phyloP scores from a whole-genome alignment of 768 basidiomycete species.

The Hirschioporus abietinus region DNA sequence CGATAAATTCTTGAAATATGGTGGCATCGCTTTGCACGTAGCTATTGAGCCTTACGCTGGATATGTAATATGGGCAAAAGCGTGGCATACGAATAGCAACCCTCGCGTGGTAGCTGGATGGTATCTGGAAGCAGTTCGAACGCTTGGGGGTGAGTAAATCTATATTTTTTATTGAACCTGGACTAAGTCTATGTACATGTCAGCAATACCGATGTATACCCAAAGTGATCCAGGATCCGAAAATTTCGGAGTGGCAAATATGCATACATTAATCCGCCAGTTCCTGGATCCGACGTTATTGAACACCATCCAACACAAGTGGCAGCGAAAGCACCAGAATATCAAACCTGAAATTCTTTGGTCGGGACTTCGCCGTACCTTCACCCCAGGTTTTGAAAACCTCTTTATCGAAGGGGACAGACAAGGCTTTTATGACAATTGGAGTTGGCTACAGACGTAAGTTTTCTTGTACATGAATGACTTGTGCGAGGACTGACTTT shows the following conservation, averaged over 20 bases:
- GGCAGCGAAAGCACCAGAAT: constrained; percentile 21
- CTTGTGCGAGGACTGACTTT: constrained; percentile 9
- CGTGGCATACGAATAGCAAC: constrained; percentile 38
- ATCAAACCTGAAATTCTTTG: constrained; percentile 23
- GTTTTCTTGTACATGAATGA: constrained; percentile 6
- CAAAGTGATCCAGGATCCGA: constrained; percentile 40
- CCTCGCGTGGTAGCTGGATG: constrained; percentile 24
- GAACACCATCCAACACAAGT: constrained; percentile 37
- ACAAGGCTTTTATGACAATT: constrained; percentile 25
- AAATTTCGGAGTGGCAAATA: constrained; percentile 42
- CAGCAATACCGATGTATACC: constrained; percentile 32
- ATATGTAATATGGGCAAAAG: constrained; percentile 28
- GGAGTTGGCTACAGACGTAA: constrained; percentile 22
- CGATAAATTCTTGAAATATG: constrained; percentile 40
- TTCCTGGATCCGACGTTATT: constrained; percentile 31
- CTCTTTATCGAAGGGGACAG: constrained; percentile 28
- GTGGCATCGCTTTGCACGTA: constrained; percentile 31
- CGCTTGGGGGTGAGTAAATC: constrained; percentile 16
- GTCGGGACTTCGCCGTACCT: constrained; percentile 25
- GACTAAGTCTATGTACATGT: constrained; percentile 17
- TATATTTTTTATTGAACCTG: neutral
- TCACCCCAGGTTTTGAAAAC: constrained; percentile 31
- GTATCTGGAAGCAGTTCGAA: constrained; percentile 26
- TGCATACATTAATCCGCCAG: constrained; percentile 35
- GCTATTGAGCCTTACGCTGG: constrained; percentile 33